Conservation (phyloP, 1,284 basidiomycete species). For the Papiliotrema fonsecae region DNA sequence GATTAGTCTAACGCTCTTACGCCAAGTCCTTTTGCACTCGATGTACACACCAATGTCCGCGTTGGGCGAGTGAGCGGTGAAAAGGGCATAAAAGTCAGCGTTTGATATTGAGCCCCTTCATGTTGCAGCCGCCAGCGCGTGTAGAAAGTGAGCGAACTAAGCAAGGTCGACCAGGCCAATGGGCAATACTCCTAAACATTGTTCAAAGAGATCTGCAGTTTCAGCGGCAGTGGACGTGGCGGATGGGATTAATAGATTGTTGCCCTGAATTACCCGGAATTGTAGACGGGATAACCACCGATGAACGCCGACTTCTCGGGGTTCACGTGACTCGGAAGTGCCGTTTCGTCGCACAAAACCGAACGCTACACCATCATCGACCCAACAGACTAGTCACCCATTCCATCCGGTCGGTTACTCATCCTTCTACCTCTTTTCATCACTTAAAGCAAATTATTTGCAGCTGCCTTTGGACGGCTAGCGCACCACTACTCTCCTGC, state of each 20-base stretch:
- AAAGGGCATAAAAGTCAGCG: too few relatives aligned
- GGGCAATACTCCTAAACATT: too few relatives aligned
- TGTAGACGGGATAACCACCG: background rate
- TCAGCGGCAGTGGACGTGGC: background rate
- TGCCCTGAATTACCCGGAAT: background rate
- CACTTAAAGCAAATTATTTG: background rate
- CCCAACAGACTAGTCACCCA: background rate
- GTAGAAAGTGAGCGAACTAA: background rate
- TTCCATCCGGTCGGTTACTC: background rate
- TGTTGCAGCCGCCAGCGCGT: too few relatives aligned
- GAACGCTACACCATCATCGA: background rate
- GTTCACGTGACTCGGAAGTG: background rate
- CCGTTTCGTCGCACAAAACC: background rate
- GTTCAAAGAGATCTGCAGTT: background rate
- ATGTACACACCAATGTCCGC: too few relatives aligned
- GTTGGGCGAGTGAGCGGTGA: too few relatives aligned
- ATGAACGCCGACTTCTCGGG: background rate
- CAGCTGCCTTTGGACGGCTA: too few relatives aligned
- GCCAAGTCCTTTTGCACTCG: too few relatives aligned
- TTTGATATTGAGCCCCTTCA: too few relatives aligned
- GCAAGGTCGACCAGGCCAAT: too few relatives aligned
- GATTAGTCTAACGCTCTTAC: too few relatives aligned
- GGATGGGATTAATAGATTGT: background rate
- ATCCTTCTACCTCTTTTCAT: background rate
- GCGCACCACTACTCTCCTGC: background rate